A percentile compares a stretch with the other conserved stretches of the same genome.
Evolutionary conservation across 176 grass and related monocot species (phyloP).

Genomic region (Typha latifolia): DNA sequence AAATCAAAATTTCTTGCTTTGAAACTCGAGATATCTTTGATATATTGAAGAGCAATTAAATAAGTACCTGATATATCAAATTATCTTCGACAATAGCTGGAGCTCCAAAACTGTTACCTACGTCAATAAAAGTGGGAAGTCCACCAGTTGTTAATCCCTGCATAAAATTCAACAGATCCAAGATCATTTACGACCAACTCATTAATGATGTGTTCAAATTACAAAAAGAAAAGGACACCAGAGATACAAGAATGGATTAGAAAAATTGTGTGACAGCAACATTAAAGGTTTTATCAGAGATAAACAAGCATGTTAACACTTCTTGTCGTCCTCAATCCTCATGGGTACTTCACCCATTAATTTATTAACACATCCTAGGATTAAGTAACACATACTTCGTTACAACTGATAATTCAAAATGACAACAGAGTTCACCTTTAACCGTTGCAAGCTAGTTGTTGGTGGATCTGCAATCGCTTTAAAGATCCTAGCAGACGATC

Average conservation of each 20-base stretch:
- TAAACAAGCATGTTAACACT: no score
- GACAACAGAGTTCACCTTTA: constrained; percentile 46
- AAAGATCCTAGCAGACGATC: constrained; percentile 72
- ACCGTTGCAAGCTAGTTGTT: constrained; percentile 85
- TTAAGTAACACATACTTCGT: no score
- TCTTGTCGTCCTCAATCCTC: no score
- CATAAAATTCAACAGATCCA: constrained; percentile 4
- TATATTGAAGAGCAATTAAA: constrained; percentile 10
- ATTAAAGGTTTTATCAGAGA: no score
- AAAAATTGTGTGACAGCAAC: no score
- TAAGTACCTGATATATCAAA: constrained; percentile 84
- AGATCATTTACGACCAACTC: background rate
- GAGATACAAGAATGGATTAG: no score
- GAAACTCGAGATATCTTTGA: no score
- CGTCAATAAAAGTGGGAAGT: constrained; percentile 96
- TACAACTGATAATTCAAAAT: background rate
- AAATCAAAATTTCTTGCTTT: no score
- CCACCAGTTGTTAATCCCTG: constrained; percentile 85
- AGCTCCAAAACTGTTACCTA: constrained; percentile 91
- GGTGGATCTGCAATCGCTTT: constrained; percentile 95
- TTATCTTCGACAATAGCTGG: constrained; percentile 95
- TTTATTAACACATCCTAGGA: no score
- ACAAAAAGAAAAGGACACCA: background rate
- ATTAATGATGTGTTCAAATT: background rate
- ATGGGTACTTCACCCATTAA: no score